Evolutionary conservation across 305 asterid species (phyloP).

Genomic region (Striga hermonthica): DNA sequence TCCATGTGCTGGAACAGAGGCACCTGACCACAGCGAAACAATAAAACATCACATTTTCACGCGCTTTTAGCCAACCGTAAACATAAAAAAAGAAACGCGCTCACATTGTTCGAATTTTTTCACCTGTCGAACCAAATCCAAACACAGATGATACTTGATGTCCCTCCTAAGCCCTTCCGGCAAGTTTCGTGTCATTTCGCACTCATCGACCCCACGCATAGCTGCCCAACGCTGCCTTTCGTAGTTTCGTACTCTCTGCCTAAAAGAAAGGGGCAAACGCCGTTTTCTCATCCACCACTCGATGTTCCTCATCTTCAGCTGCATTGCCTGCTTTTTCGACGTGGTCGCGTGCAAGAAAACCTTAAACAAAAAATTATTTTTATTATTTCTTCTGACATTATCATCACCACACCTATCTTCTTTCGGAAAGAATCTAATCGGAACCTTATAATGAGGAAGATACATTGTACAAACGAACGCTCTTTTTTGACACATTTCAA

Average conservation of each 20-base stretch:
- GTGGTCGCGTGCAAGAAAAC: slow-evolving; percentile 94
- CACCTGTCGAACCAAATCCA: slow-evolving; percentile 93
- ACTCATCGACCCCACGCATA: slow-evolving; percentile 92
- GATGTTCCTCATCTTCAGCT: slow-evolving; percentile 85
- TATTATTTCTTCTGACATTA: no score
- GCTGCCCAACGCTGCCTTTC: slow-evolving; percentile 98
- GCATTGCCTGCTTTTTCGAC: slow-evolving; percentile 97
- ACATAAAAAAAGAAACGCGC: no score
- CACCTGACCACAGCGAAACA: slow-evolving; percentile 42
- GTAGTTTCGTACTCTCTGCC: slow-evolving; percentile 81
- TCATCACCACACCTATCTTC: no score
- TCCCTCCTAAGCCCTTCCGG: slow-evolving; percentile 91
- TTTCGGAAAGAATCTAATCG: no score
- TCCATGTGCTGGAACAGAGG: slow-evolving; percentile 98
- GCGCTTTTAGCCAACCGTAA: not conserved
- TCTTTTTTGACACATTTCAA: no score
- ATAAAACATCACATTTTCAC: not conserved
- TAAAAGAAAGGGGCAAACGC: slow-evolving; percentile 53
- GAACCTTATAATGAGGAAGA: no score
- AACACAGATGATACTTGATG: slow-evolving; percentile 86
- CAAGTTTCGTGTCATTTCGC: slow-evolving; percentile 79
- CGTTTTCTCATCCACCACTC: slow-evolving; percentile 99
- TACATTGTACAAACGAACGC: no score
- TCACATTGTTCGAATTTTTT: not conserved
- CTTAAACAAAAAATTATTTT: slow-evolving; percentile 27